A percentile compares a stretch with the other conserved stretches of the same genome.
Conservation (phyloP, 2,329 filamentous ascomycete genomes). For the Cercospora zeina region DNA sequence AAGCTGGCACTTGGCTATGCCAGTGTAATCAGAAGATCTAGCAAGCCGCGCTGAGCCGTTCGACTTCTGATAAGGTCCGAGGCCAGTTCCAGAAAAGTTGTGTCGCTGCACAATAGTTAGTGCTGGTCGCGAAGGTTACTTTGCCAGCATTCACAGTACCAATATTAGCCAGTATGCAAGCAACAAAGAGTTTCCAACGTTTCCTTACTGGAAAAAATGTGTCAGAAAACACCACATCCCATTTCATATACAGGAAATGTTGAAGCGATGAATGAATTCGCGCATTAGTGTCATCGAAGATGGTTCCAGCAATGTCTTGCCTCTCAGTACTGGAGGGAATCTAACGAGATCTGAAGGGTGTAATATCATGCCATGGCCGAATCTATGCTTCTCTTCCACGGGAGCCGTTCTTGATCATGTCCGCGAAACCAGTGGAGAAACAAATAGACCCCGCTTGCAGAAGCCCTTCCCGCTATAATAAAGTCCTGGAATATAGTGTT, state of each 20-base stretch:
- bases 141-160: conserved; percentile 17
- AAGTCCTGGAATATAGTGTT: background rate
- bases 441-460: background rate
- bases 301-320: background rate
- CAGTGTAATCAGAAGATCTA: too few relatives aligned
- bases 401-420: conserved; percentile 5
- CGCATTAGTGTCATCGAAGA: background rate
- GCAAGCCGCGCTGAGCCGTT: background rate
- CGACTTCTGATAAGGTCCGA: background rate
- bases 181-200: conserved; percentile 6
- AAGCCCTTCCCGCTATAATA: conserved; percentile 2
- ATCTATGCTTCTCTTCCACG: conserved; percentile 5
- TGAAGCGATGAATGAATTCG: background rate
- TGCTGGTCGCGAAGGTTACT: background rate
- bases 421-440: conserved; percentile 7
- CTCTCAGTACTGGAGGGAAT: conserved; percentile 5
- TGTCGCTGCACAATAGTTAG: background rate
- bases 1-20: too few relatives aligned
- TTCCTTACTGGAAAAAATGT: background rate
- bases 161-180: conserved; percentile 9
- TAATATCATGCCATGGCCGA: conserved; percentile 20
- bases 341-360: conserved; percentile 10
- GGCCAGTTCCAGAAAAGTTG: background rate
- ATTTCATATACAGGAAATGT: background rate
- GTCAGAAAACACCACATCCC: background rate